Evolutionary conservation across 2,329 filamentous ascomycete species (phyloP), one percentile per base, ranked within the genome.

Genomic region (Calcarisporium arbuscula): DNA sequence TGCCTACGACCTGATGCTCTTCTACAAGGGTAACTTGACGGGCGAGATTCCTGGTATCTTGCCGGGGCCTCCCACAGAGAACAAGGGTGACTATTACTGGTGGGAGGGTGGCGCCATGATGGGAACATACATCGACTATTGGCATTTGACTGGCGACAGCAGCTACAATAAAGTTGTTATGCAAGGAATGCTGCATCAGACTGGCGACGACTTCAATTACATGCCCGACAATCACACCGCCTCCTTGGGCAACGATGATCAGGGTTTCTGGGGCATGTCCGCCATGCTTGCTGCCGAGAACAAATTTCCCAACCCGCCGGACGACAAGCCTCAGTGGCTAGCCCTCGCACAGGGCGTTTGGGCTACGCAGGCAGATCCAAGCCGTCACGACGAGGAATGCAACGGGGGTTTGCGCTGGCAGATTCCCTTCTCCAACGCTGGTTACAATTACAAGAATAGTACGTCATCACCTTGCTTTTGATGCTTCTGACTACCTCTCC

Each of bases 381-480:
- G 80, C 28, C 83, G 85, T 63, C 80, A 87, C 50, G 72, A 68
- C 6, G 54, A 67, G 1, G 67, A 66, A 3, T 89, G 85, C 48
- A 65, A 68, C 16, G 84, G 84, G 44, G 85, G 84, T 8, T 52
- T 89, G 46, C 68, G 82, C 48, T 87, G 83, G 82, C 85, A 92
- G 62, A 82, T 90, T 40, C 85, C 79, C 37, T 65, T 74, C 2
- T 80, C 81, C 45, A 87, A 89, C 51, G 70, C 67, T 19, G 85
- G 85, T 17, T 92, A 85, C 56, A 72, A 80, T 50, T 88, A 89
- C 67, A 92, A 80, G 57, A 80, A 80, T 51, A 70, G 65, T 69
- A 54, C 20, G 60, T 54, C n/a, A 5, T 5, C 5, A 6, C 2
- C 21, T n/a, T n/a, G 3, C 12, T 3, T 7, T 11, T 9, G 8